phyloP scores from a whole-genome alignment of 2,329 filamentous ascomycete genomes.

The Cladosporium sp. region DNA sequence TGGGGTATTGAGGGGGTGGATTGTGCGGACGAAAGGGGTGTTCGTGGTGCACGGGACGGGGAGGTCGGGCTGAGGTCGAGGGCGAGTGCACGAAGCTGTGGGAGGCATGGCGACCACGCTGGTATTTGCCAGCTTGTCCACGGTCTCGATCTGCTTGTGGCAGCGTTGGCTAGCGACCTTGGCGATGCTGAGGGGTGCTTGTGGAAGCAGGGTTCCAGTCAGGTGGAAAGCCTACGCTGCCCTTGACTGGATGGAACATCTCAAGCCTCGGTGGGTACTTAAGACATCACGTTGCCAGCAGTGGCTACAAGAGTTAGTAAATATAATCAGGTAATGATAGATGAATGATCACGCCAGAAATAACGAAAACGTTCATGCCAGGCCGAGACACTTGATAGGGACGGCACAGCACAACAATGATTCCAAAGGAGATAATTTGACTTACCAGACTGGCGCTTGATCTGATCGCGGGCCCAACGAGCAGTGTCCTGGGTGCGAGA shows the following conservation, averaged over 20 bases:
- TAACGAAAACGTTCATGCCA: background rate
- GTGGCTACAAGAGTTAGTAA: conserved; percentile 8
- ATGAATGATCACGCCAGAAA: background rate
- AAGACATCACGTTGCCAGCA: conserved; percentile 8
- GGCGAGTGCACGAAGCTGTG: background rate
- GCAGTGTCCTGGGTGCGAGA: conserved; percentile 85
- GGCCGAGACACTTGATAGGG: background rate
- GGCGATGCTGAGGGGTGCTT: background rate
- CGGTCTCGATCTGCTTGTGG: background rate
- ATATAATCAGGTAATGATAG: conserved; percentile 1
- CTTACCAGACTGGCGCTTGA: conserved; percentile 69
- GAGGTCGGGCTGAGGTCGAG: background rate
- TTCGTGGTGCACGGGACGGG: background rate
- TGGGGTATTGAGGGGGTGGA: background rate
- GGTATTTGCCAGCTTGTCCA: background rate
- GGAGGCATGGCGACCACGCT: background rate
- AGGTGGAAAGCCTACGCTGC: background rate
- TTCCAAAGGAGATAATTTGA: background rate
- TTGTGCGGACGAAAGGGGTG: background rate
- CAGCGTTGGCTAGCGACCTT: background rate
- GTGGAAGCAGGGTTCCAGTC: background rate
- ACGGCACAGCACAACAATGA: background rate
- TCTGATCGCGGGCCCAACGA: conserved; percentile 93
- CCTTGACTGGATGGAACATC: background rate
- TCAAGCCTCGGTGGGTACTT: background rate